Conservation (phyloP, 2,329 filamentous ascomycete species). For the Fusarium albosuccineum region DNA sequence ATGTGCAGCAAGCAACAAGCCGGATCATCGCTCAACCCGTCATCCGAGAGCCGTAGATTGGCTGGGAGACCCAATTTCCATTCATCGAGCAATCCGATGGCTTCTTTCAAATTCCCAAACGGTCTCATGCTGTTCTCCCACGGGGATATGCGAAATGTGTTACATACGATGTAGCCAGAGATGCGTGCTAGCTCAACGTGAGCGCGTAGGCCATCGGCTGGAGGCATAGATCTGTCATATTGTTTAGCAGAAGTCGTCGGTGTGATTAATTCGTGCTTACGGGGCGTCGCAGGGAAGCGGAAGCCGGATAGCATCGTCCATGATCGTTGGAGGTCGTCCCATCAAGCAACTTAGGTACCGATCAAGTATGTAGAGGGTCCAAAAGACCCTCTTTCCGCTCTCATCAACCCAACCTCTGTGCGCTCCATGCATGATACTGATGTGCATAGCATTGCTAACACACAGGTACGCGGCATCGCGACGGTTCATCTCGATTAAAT, state of each 20-base stretch:
- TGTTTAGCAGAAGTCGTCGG: conserved; percentile 1
- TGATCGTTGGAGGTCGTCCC: conserved; percentile 61
- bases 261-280: conserved; percentile 51
- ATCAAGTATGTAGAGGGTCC: conserved; percentile 66
- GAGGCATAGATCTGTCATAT: conserved; percentile 56
- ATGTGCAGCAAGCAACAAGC: conserved; percentile 62
- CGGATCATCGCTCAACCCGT: conserved; percentile 55
- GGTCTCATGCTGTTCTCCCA: conserved; percentile 44
- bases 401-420: conserved; percentile 61
- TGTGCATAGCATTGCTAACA: conserved; percentile 61
- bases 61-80: conserved; percentile 57
- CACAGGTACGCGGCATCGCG: conserved; percentile 63
- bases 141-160: conserved; percentile 59
- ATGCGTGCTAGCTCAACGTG: conserved; percentile 63
- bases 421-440: conserved; percentile 63
- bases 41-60: conserved; percentile 53
- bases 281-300: conserved; percentile 54
- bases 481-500: conserved; percentile 63
- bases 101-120: conserved; percentile 53
- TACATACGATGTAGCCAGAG: conserved; percentile 62
- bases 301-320: conserved; percentile 62
- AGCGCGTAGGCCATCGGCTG: conserved; percentile 58
- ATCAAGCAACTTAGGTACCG: conserved; percentile 63
- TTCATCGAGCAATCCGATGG: conserved; percentile 56
- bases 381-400: conserved; percentile 61